Percentiles rank a stretch among this genome's conserved stretches.
These are phyloP conservation scores for Aristolochia californica DNA, from an alignment of 164 flowering plant species.

Conservation along the genomic window DNA sequence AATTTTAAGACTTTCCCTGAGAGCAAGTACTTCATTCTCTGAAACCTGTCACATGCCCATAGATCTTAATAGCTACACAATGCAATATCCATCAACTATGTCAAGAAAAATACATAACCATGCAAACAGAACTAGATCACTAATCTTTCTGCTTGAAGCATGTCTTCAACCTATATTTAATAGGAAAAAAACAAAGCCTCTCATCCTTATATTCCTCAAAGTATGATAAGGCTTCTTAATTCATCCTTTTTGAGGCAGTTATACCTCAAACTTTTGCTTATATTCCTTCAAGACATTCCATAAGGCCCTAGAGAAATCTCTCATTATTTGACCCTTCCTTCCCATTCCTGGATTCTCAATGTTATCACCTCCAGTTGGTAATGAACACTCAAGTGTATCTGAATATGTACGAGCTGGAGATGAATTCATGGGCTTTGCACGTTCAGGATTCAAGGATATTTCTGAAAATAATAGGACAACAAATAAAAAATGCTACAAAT, in stretches of 20 bases:
- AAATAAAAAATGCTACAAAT: too few relatives aligned
- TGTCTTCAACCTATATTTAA: background rate
- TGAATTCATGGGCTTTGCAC: conserved; percentile 1
- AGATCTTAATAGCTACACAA: background rate
- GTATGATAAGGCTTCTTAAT: background rate
- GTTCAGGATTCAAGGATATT: background rate
- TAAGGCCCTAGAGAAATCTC: conserved; percentile 45
- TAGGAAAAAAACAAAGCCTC: background rate
- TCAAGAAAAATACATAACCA: background rate
- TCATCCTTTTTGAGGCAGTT: too few relatives aligned
- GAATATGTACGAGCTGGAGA: conserved; percentile 2
- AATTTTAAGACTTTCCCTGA: conserved; percentile 23
- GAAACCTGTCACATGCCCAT: conserved; percentile 31
- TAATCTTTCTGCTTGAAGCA: background rate
- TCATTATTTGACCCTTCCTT: conserved; percentile 34
- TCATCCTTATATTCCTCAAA: background rate
- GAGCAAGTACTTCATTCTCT: conserved; percentile 36
- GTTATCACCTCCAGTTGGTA: conserved; percentile 1
- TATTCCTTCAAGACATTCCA: conserved; percentile 64
- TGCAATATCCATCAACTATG: background rate
- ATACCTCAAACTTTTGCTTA: conserved; percentile 56
- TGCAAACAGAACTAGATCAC: background rate
- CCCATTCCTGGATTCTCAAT: conserved; percentile 12
- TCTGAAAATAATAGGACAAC: too few relatives aligned
- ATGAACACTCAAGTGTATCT: conserved; percentile 9